A percentile compares a stretch with the other conserved stretches of the same genome.
Conservation (phyloP, 352 stramenopile species). For the Phytophthora pseudosyringae region DNA sequence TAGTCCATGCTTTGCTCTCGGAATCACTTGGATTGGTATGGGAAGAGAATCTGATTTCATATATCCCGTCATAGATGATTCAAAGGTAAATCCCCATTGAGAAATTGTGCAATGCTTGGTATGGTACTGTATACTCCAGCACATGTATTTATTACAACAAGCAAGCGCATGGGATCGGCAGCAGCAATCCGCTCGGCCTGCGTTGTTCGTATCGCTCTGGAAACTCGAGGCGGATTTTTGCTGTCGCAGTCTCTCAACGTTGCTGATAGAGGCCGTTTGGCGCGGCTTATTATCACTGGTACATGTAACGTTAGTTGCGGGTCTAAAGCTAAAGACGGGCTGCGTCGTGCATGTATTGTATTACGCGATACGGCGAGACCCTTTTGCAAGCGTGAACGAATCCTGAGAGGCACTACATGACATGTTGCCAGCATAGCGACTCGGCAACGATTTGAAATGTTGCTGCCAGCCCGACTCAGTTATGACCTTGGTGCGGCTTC, state of each 20-base stretch:
- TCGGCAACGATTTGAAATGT: too few species aligned
- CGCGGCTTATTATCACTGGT: too few species aligned
- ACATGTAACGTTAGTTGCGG: too few species aligned
- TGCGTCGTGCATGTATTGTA: neutral
- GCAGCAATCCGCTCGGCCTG: neutral
- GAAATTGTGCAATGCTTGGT: neutral
- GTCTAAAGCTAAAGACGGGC: slow-evolving; percentile 12
- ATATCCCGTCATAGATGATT: slow-evolving; percentile 13
- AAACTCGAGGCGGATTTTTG: slow-evolving; percentile 15
- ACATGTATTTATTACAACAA: neutral
- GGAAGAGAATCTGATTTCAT: neutral
- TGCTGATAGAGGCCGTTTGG: neutral
- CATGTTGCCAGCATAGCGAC: too few species aligned
- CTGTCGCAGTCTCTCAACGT: neutral
- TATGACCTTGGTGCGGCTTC: too few species aligned
- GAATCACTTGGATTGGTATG: neutral
- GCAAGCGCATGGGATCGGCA: neutral
- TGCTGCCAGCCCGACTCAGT: too few species aligned
- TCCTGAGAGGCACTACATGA: neutral
- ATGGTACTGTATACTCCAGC: too few species aligned
- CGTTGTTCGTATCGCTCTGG: slow-evolving; percentile 7
- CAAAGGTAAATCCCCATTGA: slow-evolving; percentile 6
- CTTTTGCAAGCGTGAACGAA: slow-evolving; percentile 3
- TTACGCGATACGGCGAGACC: neutral
- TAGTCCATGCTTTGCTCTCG: neutral